Percentiles rank a stretch among this genome's conserved stretches.
phyloP scores from a whole-genome alignment of 768 basidiomycete genomes.

The Lentinula sp. region DNA sequence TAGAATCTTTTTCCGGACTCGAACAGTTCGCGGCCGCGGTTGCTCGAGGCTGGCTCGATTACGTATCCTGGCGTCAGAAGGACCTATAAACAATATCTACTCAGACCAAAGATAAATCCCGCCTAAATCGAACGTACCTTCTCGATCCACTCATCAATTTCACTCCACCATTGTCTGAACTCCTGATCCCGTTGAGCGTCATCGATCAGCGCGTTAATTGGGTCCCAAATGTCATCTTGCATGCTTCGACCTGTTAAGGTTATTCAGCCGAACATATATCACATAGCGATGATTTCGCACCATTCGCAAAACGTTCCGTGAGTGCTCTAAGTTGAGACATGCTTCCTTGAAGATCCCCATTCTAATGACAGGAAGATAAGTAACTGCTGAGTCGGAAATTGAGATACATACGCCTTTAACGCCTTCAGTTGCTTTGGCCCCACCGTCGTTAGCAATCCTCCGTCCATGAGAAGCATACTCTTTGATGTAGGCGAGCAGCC shows the following conservation, averaged over 20 bases:
- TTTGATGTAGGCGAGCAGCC: slow-evolving; percentile 60
- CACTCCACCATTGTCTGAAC: slow-evolving; percentile 67
- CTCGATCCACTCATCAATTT: slow-evolving; percentile 57
- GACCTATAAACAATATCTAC: slow-evolving; percentile 28
- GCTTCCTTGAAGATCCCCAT: slow-evolving; percentile 51
- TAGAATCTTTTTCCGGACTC: slow-evolving; percentile 78
- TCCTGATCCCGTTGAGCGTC: slow-evolving; percentile 72
- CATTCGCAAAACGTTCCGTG: slow-evolving; percentile 88
- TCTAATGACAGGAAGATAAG: slow-evolving; percentile 21
- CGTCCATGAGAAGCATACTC: slow-evolving; percentile 55
- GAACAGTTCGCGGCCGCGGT: slow-evolving; percentile 53
- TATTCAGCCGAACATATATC: too few relatives aligned
- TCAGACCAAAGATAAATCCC: too few relatives aligned
- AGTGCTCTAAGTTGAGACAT: slow-evolving; percentile 66
- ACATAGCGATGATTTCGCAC: slow-evolving; percentile 24
- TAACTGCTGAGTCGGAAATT: background rate
- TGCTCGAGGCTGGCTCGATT: slow-evolving; percentile 69
- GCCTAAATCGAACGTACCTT: slow-evolving; percentile 33
- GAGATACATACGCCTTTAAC: slow-evolving; percentile 19
- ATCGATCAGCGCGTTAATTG: slow-evolving; percentile 64
- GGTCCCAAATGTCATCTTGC: slow-evolving; percentile 53
- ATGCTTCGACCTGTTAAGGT: slow-evolving; percentile 21
- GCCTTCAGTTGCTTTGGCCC: slow-evolving; percentile 10
- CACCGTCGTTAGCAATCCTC: slow-evolving; percentile 14
- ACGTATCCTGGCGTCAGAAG: slow-evolving; percentile 83